Conservation (phyloP, 2,329 filamentous ascomycete genomes). For the Cercospora citrullina region DNA sequence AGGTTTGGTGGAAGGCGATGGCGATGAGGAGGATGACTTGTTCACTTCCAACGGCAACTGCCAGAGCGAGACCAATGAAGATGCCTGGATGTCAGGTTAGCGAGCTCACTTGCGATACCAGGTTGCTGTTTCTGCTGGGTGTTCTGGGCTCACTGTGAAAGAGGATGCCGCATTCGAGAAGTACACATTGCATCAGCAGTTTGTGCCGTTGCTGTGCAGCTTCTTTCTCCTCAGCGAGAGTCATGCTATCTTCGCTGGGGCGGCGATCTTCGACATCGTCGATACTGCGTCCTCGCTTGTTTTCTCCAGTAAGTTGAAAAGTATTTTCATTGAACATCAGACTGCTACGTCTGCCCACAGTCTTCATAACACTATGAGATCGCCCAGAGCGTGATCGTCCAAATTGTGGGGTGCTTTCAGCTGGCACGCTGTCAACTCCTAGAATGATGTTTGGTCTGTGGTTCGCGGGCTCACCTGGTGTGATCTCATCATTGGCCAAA, state of each 20-base stretch:
- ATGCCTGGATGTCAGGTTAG: constrained; percentile 49
- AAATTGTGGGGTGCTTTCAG: constrained; percentile 78
- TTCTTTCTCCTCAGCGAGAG: constrained; percentile 33
- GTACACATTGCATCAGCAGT: constrained; percentile 67
- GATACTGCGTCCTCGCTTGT: background rate
- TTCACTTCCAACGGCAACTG: constrained; percentile 61
- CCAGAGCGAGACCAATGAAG: constrained; percentile 69
- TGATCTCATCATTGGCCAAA: constrained; percentile 14
- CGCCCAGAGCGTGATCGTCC: constrained; percentile 24
- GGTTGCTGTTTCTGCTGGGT: background rate
- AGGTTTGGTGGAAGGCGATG: constrained; percentile 68
- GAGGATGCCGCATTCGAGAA: constrained; percentile 71
- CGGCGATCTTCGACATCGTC: constrained; percentile 6
- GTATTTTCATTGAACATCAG: background rate
- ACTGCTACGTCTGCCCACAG: background rate
- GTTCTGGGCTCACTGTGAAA: constrained; percentile 54
- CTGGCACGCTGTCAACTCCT: constrained; percentile 38
- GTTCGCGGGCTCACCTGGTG: constrained; percentile 10
- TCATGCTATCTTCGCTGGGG: constrained; percentile 20
- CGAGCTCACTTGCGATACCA: background rate
- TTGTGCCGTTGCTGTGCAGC: constrained; percentile 50
- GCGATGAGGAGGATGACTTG: constrained; percentile 65
- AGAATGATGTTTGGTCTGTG: background rate
- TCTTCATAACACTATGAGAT: constrained; percentile 17
- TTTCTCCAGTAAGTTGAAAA: background rate